Conservation (phyloP, 495 filamentous ascomycete genomes). For the Aspergillus homomorphus region DNA sequence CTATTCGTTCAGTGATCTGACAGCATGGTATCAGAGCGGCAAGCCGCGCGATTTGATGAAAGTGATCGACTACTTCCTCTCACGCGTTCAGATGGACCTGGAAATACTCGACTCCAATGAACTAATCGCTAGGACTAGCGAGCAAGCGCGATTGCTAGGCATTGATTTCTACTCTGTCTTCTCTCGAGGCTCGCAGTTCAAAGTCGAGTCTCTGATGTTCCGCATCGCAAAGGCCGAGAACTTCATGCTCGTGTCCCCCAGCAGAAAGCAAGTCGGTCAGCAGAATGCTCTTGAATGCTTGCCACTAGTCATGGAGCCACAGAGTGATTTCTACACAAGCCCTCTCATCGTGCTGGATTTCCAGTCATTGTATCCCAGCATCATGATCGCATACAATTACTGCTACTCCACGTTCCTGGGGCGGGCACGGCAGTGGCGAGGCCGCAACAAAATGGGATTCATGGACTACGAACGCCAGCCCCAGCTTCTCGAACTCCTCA, state of each 20-base stretch:
- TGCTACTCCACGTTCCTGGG: conserved; percentile 98
- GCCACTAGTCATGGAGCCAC: conserved; percentile 96
- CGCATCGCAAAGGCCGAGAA: conserved; percentile 97
- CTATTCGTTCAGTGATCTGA: conserved; percentile 73
- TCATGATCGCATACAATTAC: conserved; percentile 99
- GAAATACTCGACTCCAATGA: conserved; percentile 92
- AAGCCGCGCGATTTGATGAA: conserved; percentile 68
- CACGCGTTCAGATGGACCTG: conserved; percentile 75
- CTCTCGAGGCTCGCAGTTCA: conserved; percentile 91
- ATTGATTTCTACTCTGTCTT: conserved; percentile 97
- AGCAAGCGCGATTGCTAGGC: conserved; percentile 88
- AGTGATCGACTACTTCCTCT: conserved; percentile 73
- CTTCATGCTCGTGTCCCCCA: conserved; percentile 85
- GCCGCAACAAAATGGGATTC: conserved; percentile 93
- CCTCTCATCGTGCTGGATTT: conserved; percentile 92
- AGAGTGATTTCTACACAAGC: conserved; percentile 89
- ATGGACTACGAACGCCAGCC: conserved; percentile 73
- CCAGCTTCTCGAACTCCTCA: conserved; percentile 71
- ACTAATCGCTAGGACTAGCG: conserved; percentile 82
- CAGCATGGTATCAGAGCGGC: conserved; percentile 71
- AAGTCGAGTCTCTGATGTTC: conserved; percentile 98
- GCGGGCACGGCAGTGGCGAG: conserved; percentile 78
- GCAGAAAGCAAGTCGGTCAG: conserved; percentile 82
- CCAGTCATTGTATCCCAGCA: conserved; percentile 91
- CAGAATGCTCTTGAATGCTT: conserved; percentile 96